These are phyloP conservation scores for Aspergillus sp. DNA, from an alignment of 2,329 filamentous ascomycete genomes.

Conservation along the genomic window DNA sequence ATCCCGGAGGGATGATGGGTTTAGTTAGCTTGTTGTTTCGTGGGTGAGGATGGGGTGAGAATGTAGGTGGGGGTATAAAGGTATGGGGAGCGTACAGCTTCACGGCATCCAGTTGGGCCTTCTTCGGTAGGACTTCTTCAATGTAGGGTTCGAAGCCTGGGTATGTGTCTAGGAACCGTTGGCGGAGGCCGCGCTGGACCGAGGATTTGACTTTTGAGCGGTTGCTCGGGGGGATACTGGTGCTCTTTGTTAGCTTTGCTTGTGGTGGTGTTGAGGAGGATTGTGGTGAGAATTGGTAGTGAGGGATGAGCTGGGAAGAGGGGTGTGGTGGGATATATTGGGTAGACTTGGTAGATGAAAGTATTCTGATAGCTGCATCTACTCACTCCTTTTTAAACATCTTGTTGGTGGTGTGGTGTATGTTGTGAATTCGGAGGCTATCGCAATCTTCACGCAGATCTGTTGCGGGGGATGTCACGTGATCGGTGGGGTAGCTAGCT, in stretches of 20 bases:
- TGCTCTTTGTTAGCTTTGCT: no score
- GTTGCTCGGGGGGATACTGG: constrained; percentile 71
- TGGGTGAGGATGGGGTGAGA: no score
- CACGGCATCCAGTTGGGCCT: constrained; percentile 82
- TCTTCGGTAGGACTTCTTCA: constrained; percentile 94
- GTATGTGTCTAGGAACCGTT: constrained; percentile 79
- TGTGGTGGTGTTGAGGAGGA: no score
- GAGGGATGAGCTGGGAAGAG: not conserved
- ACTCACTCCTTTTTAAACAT: constrained; percentile 95
- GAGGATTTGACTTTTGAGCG: constrained; percentile 98
- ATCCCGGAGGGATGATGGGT: no score
- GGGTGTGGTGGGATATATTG: not conserved
- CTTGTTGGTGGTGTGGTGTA: constrained; percentile 21
- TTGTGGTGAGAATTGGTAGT: no score
- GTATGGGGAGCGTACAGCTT: constrained; percentile 63
- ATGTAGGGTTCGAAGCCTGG: constrained; percentile 83
- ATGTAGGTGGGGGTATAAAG: no score
- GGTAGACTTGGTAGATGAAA: no score
- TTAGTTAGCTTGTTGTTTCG: no score
- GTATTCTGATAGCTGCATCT: not conserved
- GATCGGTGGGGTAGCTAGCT: not conserved
- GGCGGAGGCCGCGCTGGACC: constrained; percentile 81
- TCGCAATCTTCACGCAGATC: constrained; percentile 4
- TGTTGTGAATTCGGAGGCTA: not conserved
- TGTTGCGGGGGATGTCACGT: constrained; percentile 23